Conservation (phyloP, 371 early-diverging fungal genomes). For the Mucor ambiguus region DNA sequence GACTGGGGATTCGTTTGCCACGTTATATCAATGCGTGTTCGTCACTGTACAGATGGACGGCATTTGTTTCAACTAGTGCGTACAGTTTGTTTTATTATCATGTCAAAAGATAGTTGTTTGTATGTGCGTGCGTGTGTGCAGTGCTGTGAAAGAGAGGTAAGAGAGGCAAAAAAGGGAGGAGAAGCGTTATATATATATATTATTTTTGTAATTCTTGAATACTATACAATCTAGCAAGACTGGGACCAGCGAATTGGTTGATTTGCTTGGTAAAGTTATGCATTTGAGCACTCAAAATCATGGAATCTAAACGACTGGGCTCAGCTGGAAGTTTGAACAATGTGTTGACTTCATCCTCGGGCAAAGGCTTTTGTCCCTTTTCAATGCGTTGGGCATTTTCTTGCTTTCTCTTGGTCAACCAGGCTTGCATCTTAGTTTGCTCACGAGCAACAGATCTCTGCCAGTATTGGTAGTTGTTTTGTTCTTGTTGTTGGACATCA, state of each 20-base stretch:
- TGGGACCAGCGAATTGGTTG: slow-evolving; percentile 89
- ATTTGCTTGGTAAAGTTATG: slow-evolving; percentile 91
- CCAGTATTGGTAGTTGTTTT: slow-evolving; percentile 93
- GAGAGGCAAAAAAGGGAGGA: background rate
- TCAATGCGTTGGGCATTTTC: slow-evolving; percentile 82
- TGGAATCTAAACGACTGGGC: slow-evolving; percentile 88
- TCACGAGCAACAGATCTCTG: slow-evolving; percentile 89
- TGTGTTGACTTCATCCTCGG: slow-evolving; percentile 78
- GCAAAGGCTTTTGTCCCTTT: slow-evolving; percentile 74
- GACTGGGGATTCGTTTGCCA: slow-evolving; percentile 3
- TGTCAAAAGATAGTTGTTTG: slow-evolving; percentile 8
- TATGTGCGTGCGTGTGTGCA: background rate
- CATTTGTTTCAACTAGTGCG: background rate
- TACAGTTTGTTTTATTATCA: slow-evolving; percentile 5
- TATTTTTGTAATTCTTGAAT: slow-evolving; percentile 79
- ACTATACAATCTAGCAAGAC: slow-evolving; percentile 81
- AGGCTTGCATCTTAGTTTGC: slow-evolving; percentile 72
- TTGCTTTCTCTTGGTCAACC: slow-evolving; percentile 62
- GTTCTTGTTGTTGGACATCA: slow-evolving; percentile 90
- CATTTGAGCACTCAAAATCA: slow-evolving; percentile 88
- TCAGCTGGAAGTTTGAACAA: slow-evolving; percentile 78
- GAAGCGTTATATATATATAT: slow-evolving; percentile 8
- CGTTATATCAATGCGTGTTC: slow-evolving; percentile 4
- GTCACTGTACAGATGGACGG: slow-evolving; percentile 13
- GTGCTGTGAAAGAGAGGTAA: background rate